Evolutionary conservation across 2,329 filamentous ascomycete species (phyloP), one percentile per base, ranked within the genome.

Genomic region (Fusarium dlaminii): DNA sequence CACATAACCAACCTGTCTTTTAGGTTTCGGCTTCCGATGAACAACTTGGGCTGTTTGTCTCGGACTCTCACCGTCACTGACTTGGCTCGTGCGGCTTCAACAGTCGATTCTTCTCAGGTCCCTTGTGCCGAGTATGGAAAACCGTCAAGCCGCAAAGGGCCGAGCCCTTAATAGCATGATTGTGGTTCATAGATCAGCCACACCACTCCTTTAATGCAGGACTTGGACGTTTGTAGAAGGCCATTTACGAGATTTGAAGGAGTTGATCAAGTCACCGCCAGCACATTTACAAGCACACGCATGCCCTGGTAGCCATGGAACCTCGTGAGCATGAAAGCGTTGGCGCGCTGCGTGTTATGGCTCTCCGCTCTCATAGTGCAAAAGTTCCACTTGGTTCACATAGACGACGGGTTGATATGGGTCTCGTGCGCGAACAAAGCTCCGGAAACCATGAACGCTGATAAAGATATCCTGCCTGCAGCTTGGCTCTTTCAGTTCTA

Each of bases 351-450:
- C 70, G 54, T 66, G 42, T 30, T 39, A 72, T 51, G 52, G 52
- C 72, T 73, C 72, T 74, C 72, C 68, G 69, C 69, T 73, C 51
- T 54, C 55, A 51, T 37, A 37, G 45, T 30, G 62, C 73, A 75
- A 75, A 75, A 75, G 73, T 75, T 73, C 73, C 73, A 63, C 68
- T 69, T 62, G 62, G 57, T 52, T 61, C 61, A 56, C 54, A 57
- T 68, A 40, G 17, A 64, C 43, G 20, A 60, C 43, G 40, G 49
- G 29, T 70, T 55, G 60, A 56, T 48, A 61, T 51, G 42, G 63
- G 63, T 61, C 71, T 72, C 71, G 56, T 74, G 71, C 71, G 49
- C 39, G 49, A 59, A 20, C 34, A 71, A 67, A 56, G 57, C 58
- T 52, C 34, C 56, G 43, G 49, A n/a, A 67, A 29, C 67, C 14